phyloP scores from a whole-genome alignment of 2,329 filamentous ascomycete genomes.

The Penicillium sp. region DNA sequence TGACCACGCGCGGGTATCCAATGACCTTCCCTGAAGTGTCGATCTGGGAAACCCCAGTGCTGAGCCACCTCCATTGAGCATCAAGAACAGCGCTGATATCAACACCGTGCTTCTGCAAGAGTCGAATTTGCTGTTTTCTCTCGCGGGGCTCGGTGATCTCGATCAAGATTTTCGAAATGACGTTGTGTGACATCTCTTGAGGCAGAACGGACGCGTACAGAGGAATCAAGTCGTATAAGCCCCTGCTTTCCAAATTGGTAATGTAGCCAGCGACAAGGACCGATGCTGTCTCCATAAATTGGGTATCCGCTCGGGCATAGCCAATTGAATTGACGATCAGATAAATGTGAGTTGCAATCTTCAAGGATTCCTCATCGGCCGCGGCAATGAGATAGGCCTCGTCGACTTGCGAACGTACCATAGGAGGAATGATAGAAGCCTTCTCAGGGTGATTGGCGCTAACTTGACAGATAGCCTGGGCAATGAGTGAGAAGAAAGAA shows the following conservation, averaged over 20 bases:
- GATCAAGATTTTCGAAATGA: slow-evolving; percentile 73
- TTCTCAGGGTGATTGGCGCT: slow-evolving; percentile 26
- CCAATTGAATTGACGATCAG: slow-evolving; percentile 64
- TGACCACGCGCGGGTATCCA: slow-evolving; percentile 46
- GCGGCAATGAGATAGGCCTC: slow-evolving; percentile 46
- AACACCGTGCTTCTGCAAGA: slow-evolving; percentile 73
- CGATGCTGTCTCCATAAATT: slow-evolving; percentile 61
- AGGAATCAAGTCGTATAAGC: slow-evolving; percentile 75
- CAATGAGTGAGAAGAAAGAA: slow-evolving; percentile 41
- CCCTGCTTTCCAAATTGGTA: slow-evolving; percentile 69
- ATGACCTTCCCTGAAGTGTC: slow-evolving; percentile 31
- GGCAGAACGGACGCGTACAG: slow-evolving; percentile 81
- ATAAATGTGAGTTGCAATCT: slow-evolving; percentile 66
- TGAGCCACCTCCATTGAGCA: slow-evolving; percentile 57
- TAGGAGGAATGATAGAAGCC: slow-evolving; percentile 34
- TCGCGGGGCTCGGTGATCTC: slow-evolving; percentile 65
- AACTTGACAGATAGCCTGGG: slow-evolving; percentile 41
- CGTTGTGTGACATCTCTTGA: slow-evolving; percentile 62
- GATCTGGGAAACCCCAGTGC: slow-evolving; percentile 34
- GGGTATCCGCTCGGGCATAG: slow-evolving; percentile 48
- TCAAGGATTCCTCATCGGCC: slow-evolving; percentile 58
- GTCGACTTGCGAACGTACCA: slow-evolving; percentile 52
- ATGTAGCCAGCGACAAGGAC: slow-evolving; percentile 75
- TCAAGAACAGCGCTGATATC: slow-evolving; percentile 71
- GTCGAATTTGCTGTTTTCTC: slow-evolving; percentile 65